These are phyloP conservation scores for Triticum aestivum DNA, from an alignment of 176 grass and related monocot species.

Conservation along the genomic window IWGSC_CS_RefSeq_v2.1 NC_057806.1:37681797-37682296, in stretches of 20 bases:
- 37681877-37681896: constrained; percentile 48
- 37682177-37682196: not conserved
- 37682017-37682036: not conserved
- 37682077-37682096: not conserved
- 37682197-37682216: not conserved
- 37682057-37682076: not conserved
- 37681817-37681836: not conserved
- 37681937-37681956: constrained; percentile 5
- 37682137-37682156: constrained; percentile 7
- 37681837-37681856: not conserved
- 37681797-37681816: not conserved
- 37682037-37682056: not conserved
- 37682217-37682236: not conserved
- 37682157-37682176: constrained; percentile 14
- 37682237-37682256: not conserved
- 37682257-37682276: constrained; percentile 14
- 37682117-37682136: not conserved
- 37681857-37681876: constrained; percentile 36
- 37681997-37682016: not conserved
- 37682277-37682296: constrained; percentile 31
- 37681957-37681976: not conserved
- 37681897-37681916: constrained; percentile 45
- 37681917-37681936: constrained; percentile 54
- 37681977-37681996: not conserved
- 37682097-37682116: not conserved